Base-by-base conservation (phyloP, 768 basidiomycete genomes). In the Suillus placidus region DNA sequence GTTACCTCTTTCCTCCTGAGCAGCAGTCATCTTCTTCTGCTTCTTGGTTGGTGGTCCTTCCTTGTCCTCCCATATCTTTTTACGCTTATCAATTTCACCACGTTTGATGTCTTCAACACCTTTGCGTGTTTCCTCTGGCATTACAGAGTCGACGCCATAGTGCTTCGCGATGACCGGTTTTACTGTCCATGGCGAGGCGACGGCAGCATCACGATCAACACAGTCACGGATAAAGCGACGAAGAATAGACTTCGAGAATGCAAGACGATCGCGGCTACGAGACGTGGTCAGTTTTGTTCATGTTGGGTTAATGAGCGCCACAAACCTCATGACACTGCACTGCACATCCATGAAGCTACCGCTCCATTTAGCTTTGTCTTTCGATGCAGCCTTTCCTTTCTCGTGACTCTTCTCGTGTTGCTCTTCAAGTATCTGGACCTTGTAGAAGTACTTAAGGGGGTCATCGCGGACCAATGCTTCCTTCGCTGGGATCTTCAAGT, bases 221-320 rank as follows among this genome's bases (percentile, higher is more conserved):
- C 95, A 97, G 73, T 99, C 97, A 67, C 94, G 90, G 65, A 99
- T 93, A 79, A 97, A 98, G 18, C 95, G 91, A 69, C 95, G 93
- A 35, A 99, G 87, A 71, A 99, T 97, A 20, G 95, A 95, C 78
- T 99, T 98, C 35, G 95, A 97, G 79, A 99, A 99, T 23, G 94
- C 89, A 23, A 97, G 83, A 61, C 96, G 92, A 76, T 99, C 97
- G 66, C 97, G 95, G 72, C 96, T 98, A 66, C 23, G 62, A 23
- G 63, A 64, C 54, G 35, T 60, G 38, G 45, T 49, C 16, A 43
- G 66, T 55, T 38, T n/a, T 66, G 64, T 42, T 43, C 42, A 58
- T 47, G 26, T 12, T 42, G 54, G 55, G 23, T 18, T 32, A 49
- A 62, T 42, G 66, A 64, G 16, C 49, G 64, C n/a, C 30, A 77